Percentiles rank a stretch among this genome's conserved stretches.
Conservation (phyloP, 129 eudicot genomes). For the Flaveria robusta region DNA sequence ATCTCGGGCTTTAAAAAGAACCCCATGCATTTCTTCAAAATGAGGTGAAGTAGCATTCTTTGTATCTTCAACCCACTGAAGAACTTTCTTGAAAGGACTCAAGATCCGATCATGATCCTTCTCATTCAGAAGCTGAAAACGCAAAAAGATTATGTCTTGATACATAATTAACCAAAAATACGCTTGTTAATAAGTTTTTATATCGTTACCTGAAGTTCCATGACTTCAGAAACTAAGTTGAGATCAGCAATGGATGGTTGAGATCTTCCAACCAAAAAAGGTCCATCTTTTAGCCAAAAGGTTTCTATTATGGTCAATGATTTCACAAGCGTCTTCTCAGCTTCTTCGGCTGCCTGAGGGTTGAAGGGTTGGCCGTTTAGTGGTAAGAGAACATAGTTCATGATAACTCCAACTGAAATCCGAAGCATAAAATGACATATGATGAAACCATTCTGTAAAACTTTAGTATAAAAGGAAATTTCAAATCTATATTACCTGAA, state of each 20-base stretch:
- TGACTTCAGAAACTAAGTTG: constrained; percentile 60
- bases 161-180: background rate
- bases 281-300: constrained; percentile 64
- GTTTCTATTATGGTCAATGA: constrained; percentile 57
- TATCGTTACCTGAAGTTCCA: constrained; percentile 64
- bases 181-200: background rate
- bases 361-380: constrained; percentile 42
- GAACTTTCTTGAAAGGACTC: constrained; percentile 56
- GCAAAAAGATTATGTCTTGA: background rate
- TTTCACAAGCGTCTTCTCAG: constrained; percentile 42
- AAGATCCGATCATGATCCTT: constrained; percentile 55
- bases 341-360: constrained; percentile 49
- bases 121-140: constrained; percentile 51
- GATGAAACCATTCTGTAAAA: background rate
- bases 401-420: constrained; percentile 35
- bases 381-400: constrained; percentile 43
- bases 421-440: background rate
- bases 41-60: constrained; percentile 60
- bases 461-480: background rate
- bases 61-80: constrained; percentile 60
- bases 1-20: constrained; percentile 38
- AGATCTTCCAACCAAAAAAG: constrained; percentile 54
- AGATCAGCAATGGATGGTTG: constrained; percentile 85
- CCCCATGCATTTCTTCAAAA: constrained; percentile 61
- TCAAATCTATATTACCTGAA: constrained; percentile 50